phyloP scores from a whole-genome alignment of 306 rosid genomes.

The Benincasa hispida region DNA sequence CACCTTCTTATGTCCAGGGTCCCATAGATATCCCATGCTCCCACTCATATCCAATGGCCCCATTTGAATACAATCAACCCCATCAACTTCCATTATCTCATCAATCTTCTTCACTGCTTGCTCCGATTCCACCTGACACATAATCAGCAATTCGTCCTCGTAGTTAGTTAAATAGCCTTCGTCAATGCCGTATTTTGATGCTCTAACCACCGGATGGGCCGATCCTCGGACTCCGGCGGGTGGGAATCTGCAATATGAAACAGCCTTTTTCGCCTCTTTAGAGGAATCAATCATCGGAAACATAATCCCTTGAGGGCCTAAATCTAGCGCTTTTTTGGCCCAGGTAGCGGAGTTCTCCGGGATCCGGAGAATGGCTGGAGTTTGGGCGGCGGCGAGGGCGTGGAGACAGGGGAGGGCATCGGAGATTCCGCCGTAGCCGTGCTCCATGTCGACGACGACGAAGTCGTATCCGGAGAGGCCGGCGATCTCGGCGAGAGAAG shows the following conservation, averaged over 20 bases:
- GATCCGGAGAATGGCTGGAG: constrained; percentile 55
- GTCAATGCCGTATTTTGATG: constrained; percentile 59
- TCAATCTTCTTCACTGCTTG: constrained; percentile 32
- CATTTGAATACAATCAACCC: constrained; percentile 77
- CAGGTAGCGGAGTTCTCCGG: constrained; percentile 57
- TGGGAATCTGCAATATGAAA: constrained; percentile 56
- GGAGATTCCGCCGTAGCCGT: constrained; percentile 56
- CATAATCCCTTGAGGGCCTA: constrained; percentile 84
- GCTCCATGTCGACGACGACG: constrained; percentile 77
- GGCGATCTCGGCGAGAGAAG: constrained; percentile 71
- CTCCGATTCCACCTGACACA: constrained; percentile 57
- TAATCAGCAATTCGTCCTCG: constrained; percentile 51
- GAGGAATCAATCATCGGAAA: constrained; percentile 67
- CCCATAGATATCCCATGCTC: constrained; percentile 66
- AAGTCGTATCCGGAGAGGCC: constrained; percentile 70
- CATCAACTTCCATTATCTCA: constrained; percentile 54
- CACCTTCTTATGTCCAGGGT: constrained; percentile 58
- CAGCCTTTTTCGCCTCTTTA: constrained; percentile 43
- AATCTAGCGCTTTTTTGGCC: constrained; percentile 78
- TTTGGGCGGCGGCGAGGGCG: constrained; percentile 58
- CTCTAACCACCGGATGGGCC: constrained; percentile 65
- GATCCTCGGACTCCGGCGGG: constrained; percentile 64
- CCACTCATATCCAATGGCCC: constrained; percentile 83
- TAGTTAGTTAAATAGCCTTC: constrained; percentile 50
- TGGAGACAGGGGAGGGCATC: constrained; percentile 53